Evolutionary conservation across 257 asterid genomes (phyloP).

Genomic region (Capsicum baccatum): DNA sequence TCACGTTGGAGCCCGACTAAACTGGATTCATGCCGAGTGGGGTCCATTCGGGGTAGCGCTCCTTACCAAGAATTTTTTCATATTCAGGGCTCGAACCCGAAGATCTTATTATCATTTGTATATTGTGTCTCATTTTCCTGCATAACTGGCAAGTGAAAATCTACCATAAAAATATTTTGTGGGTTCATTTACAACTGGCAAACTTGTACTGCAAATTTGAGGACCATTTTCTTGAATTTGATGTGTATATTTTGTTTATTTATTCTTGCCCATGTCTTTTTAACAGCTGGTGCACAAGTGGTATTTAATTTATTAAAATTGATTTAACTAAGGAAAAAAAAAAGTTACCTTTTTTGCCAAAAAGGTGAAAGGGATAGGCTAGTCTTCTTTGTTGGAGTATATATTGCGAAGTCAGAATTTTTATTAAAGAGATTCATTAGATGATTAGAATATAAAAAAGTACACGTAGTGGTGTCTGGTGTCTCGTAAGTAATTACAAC

Average conservation of each 20-base stretch:
- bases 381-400: background rate
- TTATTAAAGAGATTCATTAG: background rate
- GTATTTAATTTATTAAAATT: background rate
- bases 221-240: background rate
- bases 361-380: constrained; percentile 6
- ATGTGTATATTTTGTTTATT: background rate
- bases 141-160: constrained; percentile 17
- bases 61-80: too few relatives aligned
- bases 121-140: background rate
- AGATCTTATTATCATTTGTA: background rate
- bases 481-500: too few relatives aligned
- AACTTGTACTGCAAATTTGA: background rate
- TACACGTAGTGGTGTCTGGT: background rate
- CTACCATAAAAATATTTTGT: background rate
- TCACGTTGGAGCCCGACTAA: too few relatives aligned
- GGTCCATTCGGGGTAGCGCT: too few relatives aligned
- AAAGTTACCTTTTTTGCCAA: background rate
- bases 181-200: constrained; percentile 22
- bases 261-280: background rate
- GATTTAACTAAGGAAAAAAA: background rate
- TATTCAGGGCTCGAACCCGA: too few relatives aligned
- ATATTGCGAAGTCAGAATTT: background rate
- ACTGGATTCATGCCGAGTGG: too few relatives aligned
- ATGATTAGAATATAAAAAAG: background rate
- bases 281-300: background rate